A percentile compares a stretch with the other conserved stretches of the same genome.
Evolutionary conservation across 495 filamentous ascomycete species (phyloP).

Genomic region (Astrothelium subdiscretum): DNA sequence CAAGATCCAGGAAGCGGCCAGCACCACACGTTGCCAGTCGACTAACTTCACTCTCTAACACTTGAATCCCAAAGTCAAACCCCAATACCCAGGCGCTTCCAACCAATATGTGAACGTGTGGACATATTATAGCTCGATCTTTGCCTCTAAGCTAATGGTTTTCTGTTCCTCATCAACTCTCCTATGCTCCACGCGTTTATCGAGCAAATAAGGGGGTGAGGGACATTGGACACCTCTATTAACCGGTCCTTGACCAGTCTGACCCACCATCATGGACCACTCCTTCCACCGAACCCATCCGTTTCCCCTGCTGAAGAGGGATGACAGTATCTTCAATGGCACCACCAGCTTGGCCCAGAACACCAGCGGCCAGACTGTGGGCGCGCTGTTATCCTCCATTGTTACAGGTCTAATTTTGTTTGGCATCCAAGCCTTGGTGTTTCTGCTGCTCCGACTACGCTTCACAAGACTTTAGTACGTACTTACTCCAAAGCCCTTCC

Average conservation of each 20-base stretch:
- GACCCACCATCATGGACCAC: not conserved
- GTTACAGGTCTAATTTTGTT: constrained; percentile 62
- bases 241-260: not conserved
- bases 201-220: not conserved
- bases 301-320: not conserved
- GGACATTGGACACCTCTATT: not conserved
- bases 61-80: no score
- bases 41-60: not conserved
- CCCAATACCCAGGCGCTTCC: no score
- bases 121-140: no score
- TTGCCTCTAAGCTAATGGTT: no score
- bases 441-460: constrained; percentile 65
- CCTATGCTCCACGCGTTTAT: not conserved
- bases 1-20: not conserved
- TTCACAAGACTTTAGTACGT: constrained; percentile 76
- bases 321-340: not conserved
- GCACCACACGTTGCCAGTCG: not conserved
- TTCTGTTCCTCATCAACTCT: not conserved
- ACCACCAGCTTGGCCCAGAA: constrained; percentile 18
- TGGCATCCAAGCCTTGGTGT: constrained; percentile 62
- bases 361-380: constrained; percentile 35
- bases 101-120: no score
- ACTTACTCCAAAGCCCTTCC: constrained; percentile 4
- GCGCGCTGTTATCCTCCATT: constrained; percentile 65
- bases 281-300: not conserved